phyloP scores from a whole-genome alignment of 305 asterid genomes.

The Fraxinus nigra region DNA sequence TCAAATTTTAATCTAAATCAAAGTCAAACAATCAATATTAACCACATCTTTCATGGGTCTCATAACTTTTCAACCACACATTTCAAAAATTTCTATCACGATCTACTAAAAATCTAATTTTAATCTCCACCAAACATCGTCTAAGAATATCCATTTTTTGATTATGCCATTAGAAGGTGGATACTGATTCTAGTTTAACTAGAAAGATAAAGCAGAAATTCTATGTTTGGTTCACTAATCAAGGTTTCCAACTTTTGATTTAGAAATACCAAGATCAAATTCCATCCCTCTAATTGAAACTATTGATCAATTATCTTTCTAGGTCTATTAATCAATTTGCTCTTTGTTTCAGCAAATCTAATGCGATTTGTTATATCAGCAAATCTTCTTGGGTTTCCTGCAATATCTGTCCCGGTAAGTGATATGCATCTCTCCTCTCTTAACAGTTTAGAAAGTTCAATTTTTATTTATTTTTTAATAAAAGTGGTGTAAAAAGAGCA shows the following conservation, averaged over 20 bases:
- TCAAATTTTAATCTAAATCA: no score
- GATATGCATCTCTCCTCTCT: neutral
- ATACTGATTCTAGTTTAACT: neutral
- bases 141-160: neutral
- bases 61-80: no score
- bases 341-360: conserved; percentile 38
- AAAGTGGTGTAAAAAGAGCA: neutral
- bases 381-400: conserved; percentile 52
- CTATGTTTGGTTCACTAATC: neutral
- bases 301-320: neutral
- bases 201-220: neutral
- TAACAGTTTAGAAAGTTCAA: neutral
- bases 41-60: no score
- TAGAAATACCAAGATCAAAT: neutral
- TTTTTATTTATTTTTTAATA: no score
- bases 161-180: neutral
- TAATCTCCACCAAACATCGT: no score
- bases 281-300: neutral
- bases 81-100: no score
- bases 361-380: conserved; percentile 40
- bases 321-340: neutral
- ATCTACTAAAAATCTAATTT: no score
- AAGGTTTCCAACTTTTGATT: neutral
- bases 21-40: no score
- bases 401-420: conserved; percentile 52